Base-by-base conservation (phyloP, 768 basidiomycete genomes). In the Paxillus involutus region DNA sequence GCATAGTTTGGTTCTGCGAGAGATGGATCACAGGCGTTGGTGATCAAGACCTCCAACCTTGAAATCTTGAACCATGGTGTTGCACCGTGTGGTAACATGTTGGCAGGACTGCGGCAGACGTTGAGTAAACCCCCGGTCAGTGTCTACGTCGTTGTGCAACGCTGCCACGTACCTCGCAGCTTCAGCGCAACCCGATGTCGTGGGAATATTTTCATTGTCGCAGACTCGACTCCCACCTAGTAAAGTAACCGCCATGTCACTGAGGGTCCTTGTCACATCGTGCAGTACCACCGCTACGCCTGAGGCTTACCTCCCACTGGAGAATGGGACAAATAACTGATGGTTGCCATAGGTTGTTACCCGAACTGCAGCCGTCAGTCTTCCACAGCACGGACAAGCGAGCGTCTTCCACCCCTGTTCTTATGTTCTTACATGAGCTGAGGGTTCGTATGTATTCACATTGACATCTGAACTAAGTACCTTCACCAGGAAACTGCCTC, bases 1-100 rank as follows among this genome's bases (percentile, higher is more conserved):
- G 91, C 88, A 73, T 94, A 92, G 73, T 97, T 96, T 29, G 94
- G 94, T 68, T 94, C 93, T 59, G 82, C 83, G 6, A 91, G 77
- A 6, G 85, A 82, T 0, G 94, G 88, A 59, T 94, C 92, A 73
- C 94, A 96, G 11, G 92, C 91, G 43, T 90, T 84, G 50, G 88
- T 81, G 58, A 91, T 78, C 56, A 92, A 80, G 29, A 86, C 71
- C 61, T 92, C 86, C 35, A 91, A 77, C 13, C 81, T 81, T 17
- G 88, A 87, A 1, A 79, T 71, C 53, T 74, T 79, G 63, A 75
- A 70, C 82, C 83, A 84, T 48, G 72, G 75, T 58, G 77, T 71
- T 36, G 81, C 73, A 40, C 79, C 73, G 55, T 78, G 81, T 21
- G 75, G 71, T 58, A 86, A 63, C 82, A 85, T 85, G 33, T 11